Percentiles rank a stretch among this genome's conserved stretches.
Conservation (phyloP, 2,329 filamentous ascomycete genomes). For the Anisogramma anomala region DNA sequence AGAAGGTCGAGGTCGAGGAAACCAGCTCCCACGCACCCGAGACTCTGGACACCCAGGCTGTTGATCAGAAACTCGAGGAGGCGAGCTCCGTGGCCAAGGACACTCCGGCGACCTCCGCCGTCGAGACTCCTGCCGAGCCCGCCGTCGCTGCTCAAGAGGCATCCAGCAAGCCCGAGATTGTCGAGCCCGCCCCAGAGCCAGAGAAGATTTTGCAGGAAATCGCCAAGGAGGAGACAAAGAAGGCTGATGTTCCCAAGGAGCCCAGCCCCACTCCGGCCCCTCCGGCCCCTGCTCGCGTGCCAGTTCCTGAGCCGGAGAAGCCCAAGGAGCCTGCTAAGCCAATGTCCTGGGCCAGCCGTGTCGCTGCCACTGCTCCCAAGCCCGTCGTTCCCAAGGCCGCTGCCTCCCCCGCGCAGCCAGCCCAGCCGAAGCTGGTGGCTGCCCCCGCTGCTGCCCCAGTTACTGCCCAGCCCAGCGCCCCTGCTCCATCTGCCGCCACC, state of each 20-base stretch:
- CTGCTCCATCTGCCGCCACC: slow-evolving; percentile 26
- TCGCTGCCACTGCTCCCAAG: slow-evolving; percentile 39
- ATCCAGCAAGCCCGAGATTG: slow-evolving; percentile 23
- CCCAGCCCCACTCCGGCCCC: slow-evolving; percentile 42
- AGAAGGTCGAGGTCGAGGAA: slow-evolving; percentile 21
- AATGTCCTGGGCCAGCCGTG: slow-evolving; percentile 65
- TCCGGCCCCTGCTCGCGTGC: slow-evolving; percentile 36
- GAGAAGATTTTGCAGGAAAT: slow-evolving; percentile 41
- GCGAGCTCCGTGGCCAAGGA: slow-evolving; percentile 29
- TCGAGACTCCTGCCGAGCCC: slow-evolving; percentile 23
- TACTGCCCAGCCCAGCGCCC: slow-evolving; percentile 25
- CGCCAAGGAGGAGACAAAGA: slow-evolving; percentile 43
- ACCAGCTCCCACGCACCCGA: slow-evolving; percentile 28
- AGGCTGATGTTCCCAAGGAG: slow-evolving; percentile 56
- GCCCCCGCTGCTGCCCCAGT: slow-evolving; percentile 29
- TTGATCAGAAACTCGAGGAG: slow-evolving; percentile 70
- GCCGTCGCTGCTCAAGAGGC: slow-evolving; percentile 19
- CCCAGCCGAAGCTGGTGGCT: slow-evolving; percentile 42
- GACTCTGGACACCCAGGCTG: slow-evolving; percentile 38
- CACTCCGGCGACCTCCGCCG: slow-evolving; percentile 31
- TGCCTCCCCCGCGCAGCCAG: slow-evolving; percentile 35
- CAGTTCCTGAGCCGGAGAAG: slow-evolving; percentile 33
- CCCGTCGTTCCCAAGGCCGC: slow-evolving; percentile 42
- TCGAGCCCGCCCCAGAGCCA: slow-evolving; percentile 29
- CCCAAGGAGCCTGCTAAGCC: slow-evolving; percentile 44